Evolutionary conservation across 1,284 basidiomycete genomes (phyloP).

Genomic region (Malassezia japonica): DNA sequence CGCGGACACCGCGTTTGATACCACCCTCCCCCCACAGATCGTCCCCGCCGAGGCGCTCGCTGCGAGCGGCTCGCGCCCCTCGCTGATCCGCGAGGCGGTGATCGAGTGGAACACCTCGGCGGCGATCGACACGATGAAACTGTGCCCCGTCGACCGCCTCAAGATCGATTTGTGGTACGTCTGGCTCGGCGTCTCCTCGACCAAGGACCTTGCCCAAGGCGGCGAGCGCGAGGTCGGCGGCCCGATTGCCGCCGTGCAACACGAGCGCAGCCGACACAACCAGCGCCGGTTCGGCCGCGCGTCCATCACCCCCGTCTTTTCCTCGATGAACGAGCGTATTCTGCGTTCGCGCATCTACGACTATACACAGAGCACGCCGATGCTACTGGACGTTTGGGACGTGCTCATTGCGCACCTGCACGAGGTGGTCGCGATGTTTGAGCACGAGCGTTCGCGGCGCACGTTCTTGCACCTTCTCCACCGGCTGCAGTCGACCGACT

Average conservation of each 20-base stretch:
- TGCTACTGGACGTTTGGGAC: constrained; percentile 16
- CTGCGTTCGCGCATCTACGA: constrained; percentile 10
- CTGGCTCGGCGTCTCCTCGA: constrained; percentile 30
- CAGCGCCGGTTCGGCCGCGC: not conserved
- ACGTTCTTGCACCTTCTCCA: constrained; percentile 2
- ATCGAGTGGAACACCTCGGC: constrained; percentile 39
- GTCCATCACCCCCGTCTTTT: constrained; percentile 3
- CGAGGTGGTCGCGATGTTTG: constrained; percentile 11
- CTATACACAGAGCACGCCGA: not conserved
- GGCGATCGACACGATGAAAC: constrained; percentile 27
- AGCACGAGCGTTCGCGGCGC: constrained; percentile 7
- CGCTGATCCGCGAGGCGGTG: constrained; percentile 34
- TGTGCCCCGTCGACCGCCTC: constrained; percentile 39
- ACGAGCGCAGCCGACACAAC: constrained; percentile 8
- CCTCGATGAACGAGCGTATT: constrained; percentile 1
- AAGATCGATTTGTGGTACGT: constrained; percentile 37
- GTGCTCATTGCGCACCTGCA: constrained; percentile 13
- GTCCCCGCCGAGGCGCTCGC: not conserved
- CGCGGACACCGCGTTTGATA: not conserved
- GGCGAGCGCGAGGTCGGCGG: constrained; percentile 4
- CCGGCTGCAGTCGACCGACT: not conserved
- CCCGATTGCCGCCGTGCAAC: constrained; percentile 8
- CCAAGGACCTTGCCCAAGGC: not conserved
- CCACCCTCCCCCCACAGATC: not conserved
- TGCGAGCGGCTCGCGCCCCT: not conserved